Base-by-base conservation (phyloP, 2,329 filamentous ascomycete genomes). In the Tympanopsis confertula region DNA sequence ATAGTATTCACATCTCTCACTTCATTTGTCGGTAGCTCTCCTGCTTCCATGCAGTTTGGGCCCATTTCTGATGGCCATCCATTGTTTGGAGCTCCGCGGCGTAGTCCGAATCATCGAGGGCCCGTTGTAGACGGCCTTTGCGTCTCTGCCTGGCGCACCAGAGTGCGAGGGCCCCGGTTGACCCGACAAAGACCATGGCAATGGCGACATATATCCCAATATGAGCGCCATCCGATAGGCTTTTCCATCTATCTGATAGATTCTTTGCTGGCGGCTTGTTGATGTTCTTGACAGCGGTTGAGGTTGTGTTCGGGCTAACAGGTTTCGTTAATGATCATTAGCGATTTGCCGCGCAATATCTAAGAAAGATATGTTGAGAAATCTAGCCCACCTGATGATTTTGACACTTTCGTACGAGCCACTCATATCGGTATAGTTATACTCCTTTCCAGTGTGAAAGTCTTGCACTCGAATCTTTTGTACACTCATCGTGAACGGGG, bases 361-460 rank as follows among this genome's bases (percentile, higher is more conserved):
- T n/a, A n/a, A n/a, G n/a, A n/a, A n/a, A n/a, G n/a, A n/a, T n/a
- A n/a, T n/a, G n/a, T n/a, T n/a, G n/a, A n/a, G n/a, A n/a, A n/a
- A n/a, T n/a, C n/a, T n/a, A n/a, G n/a, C n/a, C n/a, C n/a, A n/a
- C 30, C 7, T 78, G 17, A 69, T 63, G 13, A 80, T 69, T 40
- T 66, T 57, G 50, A 86, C 85, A 20, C 75, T 80, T 39, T 66
- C 47, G 74, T 77, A 82, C 10, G 61, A 68, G 28, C 81, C 81
- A 43, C 60, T 70, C 20, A 65, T 64, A 45, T 80, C 77, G 39
- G 69, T 67, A 53, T 84, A 86, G 38, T 60, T 62, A 59, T 85
- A 86, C 38, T 73, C 62, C 1, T 66, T 71, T 29, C 81, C 81
- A 15, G 78, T 83, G 4, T 79, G 84, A 56, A 84, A 86, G 56